A percentile compares a stretch with the other conserved stretches of the same genome.
phyloP scores from a whole-genome alignment of 1,139 yeast species.

The Hansenula sp. region DNA sequence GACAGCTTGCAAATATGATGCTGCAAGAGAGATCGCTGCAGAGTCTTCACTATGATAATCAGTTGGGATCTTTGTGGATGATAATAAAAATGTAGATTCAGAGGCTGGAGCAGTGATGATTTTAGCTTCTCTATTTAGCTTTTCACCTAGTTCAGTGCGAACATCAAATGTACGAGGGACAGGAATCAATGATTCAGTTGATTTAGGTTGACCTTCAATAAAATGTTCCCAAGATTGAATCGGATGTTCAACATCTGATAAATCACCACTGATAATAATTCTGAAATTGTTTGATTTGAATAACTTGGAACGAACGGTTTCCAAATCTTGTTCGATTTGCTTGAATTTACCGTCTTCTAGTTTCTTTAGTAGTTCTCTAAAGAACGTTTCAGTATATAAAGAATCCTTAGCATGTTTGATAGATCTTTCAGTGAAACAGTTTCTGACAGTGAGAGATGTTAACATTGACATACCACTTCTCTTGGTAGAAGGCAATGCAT shows the following conservation, averaged over 20 bases:
- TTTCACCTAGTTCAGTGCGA: conserved; percentile 53
- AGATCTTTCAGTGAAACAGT: conserved; percentile 53
- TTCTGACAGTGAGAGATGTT: conserved; percentile 55
- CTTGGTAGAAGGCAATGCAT: conserved; percentile 73
- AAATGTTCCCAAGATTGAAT: conserved; percentile 60
- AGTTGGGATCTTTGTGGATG: conserved; percentile 60
- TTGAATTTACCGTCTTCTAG: conserved; percentile 50
- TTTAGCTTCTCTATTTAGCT: conserved; percentile 52
- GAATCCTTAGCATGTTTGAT: conserved; percentile 66
- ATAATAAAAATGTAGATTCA: conserved; percentile 73
- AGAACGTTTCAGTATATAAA: conserved; percentile 57
- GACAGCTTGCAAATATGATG: conserved; percentile 76
- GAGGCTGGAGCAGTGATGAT: conserved; percentile 80
- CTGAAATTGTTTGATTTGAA: conserved; percentile 62
- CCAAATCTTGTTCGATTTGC: conserved; percentile 49
- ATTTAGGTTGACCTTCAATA: conserved; percentile 17
- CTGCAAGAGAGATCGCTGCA: conserved; percentile 67
- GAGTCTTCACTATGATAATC: conserved; percentile 65
- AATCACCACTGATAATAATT: conserved; percentile 69
- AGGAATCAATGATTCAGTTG: conserved; percentile 13
- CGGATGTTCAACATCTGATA: conserved; percentile 46
- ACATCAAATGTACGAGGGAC: conserved; percentile 55
- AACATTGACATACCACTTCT: conserved; percentile 76
- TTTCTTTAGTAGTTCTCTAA: conserved; percentile 43
- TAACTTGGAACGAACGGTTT: conserved; percentile 50